Base-by-base conservation (phyloP, 495 filamentous ascomycete species). In the Penicillium ucsense region DNA sequence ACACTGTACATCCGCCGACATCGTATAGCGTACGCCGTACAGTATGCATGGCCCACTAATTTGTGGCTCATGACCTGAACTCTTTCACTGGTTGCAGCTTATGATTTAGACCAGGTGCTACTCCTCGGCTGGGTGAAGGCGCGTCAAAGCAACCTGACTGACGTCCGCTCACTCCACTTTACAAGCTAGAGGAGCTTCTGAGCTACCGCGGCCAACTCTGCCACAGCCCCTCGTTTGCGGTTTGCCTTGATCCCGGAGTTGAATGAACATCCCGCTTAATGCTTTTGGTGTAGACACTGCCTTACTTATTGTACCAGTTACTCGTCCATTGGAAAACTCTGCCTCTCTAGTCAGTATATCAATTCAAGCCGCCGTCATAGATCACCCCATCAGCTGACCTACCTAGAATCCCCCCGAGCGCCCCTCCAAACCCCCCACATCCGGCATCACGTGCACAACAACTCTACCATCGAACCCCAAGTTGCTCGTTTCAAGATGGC, bases 401-500 rank as follows among this genome's bases (percentile, higher is more conserved):
- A 20, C 20, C 20, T 20, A 20, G 20, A 20, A 20, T 20, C 20
- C 20, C 20, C 20, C 20, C 20, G 20, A 20, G 20, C 27, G 35
- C 31, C 38, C 42, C 44, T 33, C 11, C 27, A 10, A 52, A 31
- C 44, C 50, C 53, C 54, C 46, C 57, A 38, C 55, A 41, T 35
- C 29, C 34, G 31, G 12, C 44, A 42, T 44, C 50, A 46, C 51
- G 47, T 48, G 44, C 48, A 47, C 57, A 36, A 29, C 60, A 8
- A 47, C 30, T 11, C 20, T 20, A 20, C 20, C 20, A 20, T 20
- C 20, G 20, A 20, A 20, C 20, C 20, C 20, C 20, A 20, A 20
- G 20, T 20, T 20, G 20, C 20, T 20, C 20, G 20, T 20, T 20
- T 20, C 20, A 51, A 35, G 29, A 76, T 77, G 72, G 70, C 70